Evolutionary conservation across 2,329 filamentous ascomycete genomes (phyloP).

Genomic region (Aspergillus sp.): DNA sequence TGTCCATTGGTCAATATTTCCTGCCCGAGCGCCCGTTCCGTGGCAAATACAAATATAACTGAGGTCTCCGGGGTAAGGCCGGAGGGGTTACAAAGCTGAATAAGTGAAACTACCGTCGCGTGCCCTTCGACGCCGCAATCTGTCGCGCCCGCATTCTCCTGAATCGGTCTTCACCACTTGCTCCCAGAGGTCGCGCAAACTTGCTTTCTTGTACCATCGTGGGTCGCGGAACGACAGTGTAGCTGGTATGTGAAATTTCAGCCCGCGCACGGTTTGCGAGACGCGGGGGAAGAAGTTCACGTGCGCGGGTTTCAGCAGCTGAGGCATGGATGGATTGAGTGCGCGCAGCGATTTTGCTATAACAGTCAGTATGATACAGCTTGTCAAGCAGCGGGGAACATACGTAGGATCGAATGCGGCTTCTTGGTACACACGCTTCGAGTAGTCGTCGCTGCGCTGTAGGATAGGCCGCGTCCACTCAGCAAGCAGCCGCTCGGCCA

Average conservation of each 20-base stretch:
- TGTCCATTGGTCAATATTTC: neutral
- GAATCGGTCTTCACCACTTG: conserved; percentile 54
- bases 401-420: conserved; percentile 64
- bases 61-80: neutral
- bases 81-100: conserved; percentile 12
- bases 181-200: conserved; percentile 51
- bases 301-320: conserved; percentile 56
- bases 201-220: conserved; percentile 52
- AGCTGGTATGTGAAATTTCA: conserved; percentile 63
- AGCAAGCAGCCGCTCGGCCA: conserved; percentile 87
- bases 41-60: conserved; percentile 11
- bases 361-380: conserved; percentile 4
- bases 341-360: conserved; percentile 44
- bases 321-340: conserved; percentile 42
- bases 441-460: conserved; percentile 92
- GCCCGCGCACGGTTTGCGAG: conserved; percentile 63
- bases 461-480: conserved; percentile 97
- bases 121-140: conserved; percentile 46
- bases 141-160: conserved; percentile 55
- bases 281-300: conserved; percentile 57
- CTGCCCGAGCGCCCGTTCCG: conserved; percentile 11
- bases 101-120: conserved; percentile 36
- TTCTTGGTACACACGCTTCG: conserved; percentile 71
- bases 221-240: conserved; percentile 66
- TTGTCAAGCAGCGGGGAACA: conserved; percentile 24